These are phyloP conservation scores for Babesia sp. DNA, from an alignment of 169 alveolate genomes.

Conservation along the genomic window DNA sequence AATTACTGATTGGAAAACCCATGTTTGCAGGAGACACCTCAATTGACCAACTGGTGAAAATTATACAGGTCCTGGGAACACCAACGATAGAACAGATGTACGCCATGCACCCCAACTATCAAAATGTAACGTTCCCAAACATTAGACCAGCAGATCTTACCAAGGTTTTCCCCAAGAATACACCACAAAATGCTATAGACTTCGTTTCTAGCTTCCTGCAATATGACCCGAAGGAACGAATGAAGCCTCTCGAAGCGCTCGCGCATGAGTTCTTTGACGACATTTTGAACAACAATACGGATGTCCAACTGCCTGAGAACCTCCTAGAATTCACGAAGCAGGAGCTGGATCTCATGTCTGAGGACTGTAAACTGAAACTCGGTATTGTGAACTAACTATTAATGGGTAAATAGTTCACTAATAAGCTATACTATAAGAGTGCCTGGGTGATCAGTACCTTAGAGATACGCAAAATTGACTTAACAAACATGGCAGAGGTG, in stretches of 20 bases:
- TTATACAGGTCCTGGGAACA: constrained; percentile 90
- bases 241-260: constrained; percentile 86
- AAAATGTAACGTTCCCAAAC: constrained; percentile 89
- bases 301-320: constrained; percentile 28
- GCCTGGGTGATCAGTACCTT: too few species aligned
- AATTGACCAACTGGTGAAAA: constrained; percentile 93
- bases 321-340: constrained; percentile 44
- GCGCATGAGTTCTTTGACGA: constrained; percentile 95
- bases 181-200: constrained; percentile 80
- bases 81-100: constrained; percentile 90
- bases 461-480: too few species aligned
- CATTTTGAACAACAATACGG: constrained; percentile 78
- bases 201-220: constrained; percentile 76
- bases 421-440: background rate
- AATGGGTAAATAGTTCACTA: background rate
- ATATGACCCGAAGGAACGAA: constrained; percentile 85
- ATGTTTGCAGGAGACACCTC: constrained; percentile 95
- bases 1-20: constrained; percentile 92
- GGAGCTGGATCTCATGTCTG: constrained; percentile 49
- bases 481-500: too few species aligned
- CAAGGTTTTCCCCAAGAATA: constrained; percentile 75
- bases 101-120: constrained; percentile 93
- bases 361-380: constrained; percentile 22
- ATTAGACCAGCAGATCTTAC: constrained; percentile 73
- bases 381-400: constrained; percentile 18